Base-by-base conservation (phyloP, 768 basidiomycete genomes). In the Exidia glandulosa region DNA sequence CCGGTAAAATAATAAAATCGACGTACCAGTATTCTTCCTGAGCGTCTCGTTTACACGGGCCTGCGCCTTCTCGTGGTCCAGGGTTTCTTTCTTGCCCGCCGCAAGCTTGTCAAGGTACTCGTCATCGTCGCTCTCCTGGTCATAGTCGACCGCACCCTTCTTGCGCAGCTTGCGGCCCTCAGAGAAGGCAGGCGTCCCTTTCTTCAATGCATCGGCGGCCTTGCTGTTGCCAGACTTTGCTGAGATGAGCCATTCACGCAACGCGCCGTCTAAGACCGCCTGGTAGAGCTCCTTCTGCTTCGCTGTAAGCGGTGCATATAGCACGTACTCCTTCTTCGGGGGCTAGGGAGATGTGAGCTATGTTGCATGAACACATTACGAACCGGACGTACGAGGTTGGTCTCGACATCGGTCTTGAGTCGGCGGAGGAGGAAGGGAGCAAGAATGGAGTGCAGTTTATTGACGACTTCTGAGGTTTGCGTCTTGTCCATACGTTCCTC, bases 381-480 rank as follows among this genome's bases (percentile, higher is more conserved):
- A 55, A 23, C 31, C 16, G 19, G 4, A 13, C n/a, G 60, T 32
- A 75, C 29, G 3, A 98, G 75, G 29, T 79, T 74, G 59, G 81
- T 79, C 64, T 84, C 81, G 9, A 98, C 95, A 65, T 99, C 96
- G 5, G 76, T 84, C 71, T 98, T 98, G 60, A 97, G 78, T 12
- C 96, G 83, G 12, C 96, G 84, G 0, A 98, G 79, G 31, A 98
- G 80, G 79, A 98, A 99, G 1, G 96, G 96, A 65, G 94, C 93
- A 56, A 99, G 82, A 66, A 99, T 94, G 2, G 83, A 82, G 69
- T 96, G 94, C 0, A 97, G 81, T 0, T 87, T 81, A 31, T 81
- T 77, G 61, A 96, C 87, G 64, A 95, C 79, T 41, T 82, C 76
- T 0, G 80, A 72, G 1, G 85, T 83, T 36, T 85, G 82, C 19